Percentiles rank a stretch among this genome's conserved stretches.
Conservation (phyloP, 78 protist genomes). For the Dictyostelium intermedium region DNA sequence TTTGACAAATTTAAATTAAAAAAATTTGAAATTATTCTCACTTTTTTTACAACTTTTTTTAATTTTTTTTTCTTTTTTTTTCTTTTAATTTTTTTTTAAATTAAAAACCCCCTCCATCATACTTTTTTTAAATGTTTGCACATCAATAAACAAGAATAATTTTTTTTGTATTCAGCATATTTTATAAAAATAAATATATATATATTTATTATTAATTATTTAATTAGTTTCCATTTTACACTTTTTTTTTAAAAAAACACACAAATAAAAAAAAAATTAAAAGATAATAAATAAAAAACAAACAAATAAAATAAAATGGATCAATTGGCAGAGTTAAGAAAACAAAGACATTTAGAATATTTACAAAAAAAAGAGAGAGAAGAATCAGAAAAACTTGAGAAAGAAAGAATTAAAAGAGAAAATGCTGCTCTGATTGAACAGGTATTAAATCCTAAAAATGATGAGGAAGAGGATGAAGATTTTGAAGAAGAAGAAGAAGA, state of each 20-base stretch:
- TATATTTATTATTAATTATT: no score
- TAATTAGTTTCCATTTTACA: background rate
- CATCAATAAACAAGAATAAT: no score
- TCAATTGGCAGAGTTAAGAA: slow-evolving; percentile 32
- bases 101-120: no score
- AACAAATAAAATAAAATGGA: slow-evolving; percentile 21
- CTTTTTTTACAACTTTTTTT: no score
- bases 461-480: background rate
- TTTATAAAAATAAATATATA: no score
- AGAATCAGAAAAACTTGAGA: background rate
- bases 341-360: slow-evolving; percentile 26
- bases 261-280: background rate
- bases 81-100: no score
- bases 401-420: background rate
- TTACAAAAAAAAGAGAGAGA: slow-evolving; percentile 28
- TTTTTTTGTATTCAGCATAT: no score
- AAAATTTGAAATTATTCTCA: no score
- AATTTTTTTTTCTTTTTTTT: no score
- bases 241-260: background rate
- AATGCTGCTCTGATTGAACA: background rate
- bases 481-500: background rate
- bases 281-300: no score
- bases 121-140: no score
- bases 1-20: no score
- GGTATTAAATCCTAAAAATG: background rate